phyloP scores from a whole-genome alignment of 2,329 filamentous ascomycete species.

The Apiospora arundinis region DNA sequence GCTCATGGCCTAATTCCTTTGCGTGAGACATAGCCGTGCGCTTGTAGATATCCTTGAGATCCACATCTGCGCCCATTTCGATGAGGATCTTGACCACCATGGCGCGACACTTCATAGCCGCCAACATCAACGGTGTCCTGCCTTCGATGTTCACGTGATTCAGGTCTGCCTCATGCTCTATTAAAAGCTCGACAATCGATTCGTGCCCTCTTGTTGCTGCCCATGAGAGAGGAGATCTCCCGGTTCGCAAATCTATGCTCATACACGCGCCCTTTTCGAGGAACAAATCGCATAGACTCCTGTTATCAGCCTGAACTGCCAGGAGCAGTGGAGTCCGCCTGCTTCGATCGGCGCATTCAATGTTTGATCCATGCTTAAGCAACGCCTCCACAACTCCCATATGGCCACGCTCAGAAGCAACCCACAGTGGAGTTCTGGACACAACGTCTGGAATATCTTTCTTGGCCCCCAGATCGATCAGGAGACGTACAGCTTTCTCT shows the following conservation, averaged over 20 bases:
- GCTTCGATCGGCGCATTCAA: background rate
- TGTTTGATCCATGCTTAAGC: background rate
- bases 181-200: background rate
- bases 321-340: background rate
- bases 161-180: background rate
- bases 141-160: background rate
- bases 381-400: background rate
- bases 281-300: background rate
- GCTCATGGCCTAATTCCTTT: background rate
- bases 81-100: background rate
- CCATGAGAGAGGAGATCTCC: background rate
- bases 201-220: background rate
- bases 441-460: background rate
- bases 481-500: background rate
- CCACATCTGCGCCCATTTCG: background rate
- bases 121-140: background rate
- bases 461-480: background rate
- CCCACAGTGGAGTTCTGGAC: background rate
- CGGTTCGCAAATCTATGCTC: background rate
- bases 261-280: background rate
- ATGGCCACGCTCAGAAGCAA: background rate
- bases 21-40: background rate
- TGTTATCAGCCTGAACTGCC: background rate
- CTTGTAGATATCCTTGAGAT: background rate
- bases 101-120: background rate